Conservation (phyloP, 192 early-diverging fungal species). For the Linnemannia exigua region DNA sequence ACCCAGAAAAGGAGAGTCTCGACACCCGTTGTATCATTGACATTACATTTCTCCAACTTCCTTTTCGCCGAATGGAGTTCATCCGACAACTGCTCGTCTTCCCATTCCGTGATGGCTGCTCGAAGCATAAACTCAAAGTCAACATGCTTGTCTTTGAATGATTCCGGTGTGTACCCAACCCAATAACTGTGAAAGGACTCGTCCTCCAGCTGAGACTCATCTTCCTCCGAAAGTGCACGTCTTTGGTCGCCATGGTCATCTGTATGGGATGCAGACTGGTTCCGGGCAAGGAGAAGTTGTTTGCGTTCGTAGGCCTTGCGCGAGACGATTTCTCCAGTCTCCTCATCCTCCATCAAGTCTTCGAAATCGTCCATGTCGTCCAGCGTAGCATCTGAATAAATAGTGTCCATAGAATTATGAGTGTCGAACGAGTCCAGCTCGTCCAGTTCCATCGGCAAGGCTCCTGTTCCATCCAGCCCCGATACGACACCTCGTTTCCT, state of each 20-base stretch:
- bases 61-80: constrained; percentile 47
- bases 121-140: constrained; percentile 57
- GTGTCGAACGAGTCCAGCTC: constrained; percentile 39
- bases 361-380: constrained; percentile 29
- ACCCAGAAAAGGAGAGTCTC: constrained; percentile 58
- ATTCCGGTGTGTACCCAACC: constrained; percentile 42
- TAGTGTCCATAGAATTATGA: constrained; percentile 9
- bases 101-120: constrained; percentile 53
- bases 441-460: constrained; percentile 22
- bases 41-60: constrained; percentile 61
- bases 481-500: constrained; percentile 10
- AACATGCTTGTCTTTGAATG: constrained; percentile 36
- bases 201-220: constrained; percentile 26
- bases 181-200: constrained; percentile 51
- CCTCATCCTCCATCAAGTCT: constrained; percentile 38
- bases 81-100: constrained; percentile 37
- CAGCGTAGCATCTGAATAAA: constrained; percentile 19
- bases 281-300: background rate
- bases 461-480: constrained; percentile 4
- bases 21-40: constrained; percentile 43
- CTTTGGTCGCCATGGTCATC: background rate
- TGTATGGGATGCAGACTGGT: background rate
- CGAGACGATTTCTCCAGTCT: constrained; percentile 34
- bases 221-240: constrained; percentile 19
- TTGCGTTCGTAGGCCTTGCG: constrained; percentile 16